phyloP scores from a whole-genome alignment of 2,329 filamentous ascomycete species.

The Aureobasidium vineae region DNA sequence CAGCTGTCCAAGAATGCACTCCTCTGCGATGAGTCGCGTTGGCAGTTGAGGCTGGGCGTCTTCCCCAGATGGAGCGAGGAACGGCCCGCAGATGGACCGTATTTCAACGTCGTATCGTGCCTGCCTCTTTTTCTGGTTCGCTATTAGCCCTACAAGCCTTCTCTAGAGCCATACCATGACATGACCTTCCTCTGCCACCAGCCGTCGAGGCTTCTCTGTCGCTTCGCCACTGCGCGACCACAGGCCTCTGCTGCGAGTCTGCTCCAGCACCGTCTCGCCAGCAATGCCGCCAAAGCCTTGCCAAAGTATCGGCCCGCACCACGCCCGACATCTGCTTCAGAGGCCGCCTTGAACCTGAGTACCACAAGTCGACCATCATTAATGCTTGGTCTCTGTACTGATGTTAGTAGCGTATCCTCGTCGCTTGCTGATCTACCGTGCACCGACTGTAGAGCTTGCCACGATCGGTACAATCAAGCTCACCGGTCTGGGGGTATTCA shows the following conservation, averaged over 20 bases:
- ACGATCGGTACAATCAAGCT: slow-evolving; percentile 70
- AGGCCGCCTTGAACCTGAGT: not conserved
- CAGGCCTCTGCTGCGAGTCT: not conserved
- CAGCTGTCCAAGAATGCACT: not conserved
- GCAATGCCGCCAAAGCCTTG: not conserved
- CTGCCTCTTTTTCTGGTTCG: not conserved
- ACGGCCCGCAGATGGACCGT: not conserved
- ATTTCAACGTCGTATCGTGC: not conserved
- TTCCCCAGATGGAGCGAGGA: not conserved
- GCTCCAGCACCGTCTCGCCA: not conserved
- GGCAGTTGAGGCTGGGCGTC: slow-evolving; percentile 2
- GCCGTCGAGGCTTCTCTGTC: slow-evolving; percentile 3
- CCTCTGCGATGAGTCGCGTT: not conserved
- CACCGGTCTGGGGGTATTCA: slow-evolving; percentile 66
- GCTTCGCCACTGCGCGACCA: not conserved
- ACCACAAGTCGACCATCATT: not conserved
- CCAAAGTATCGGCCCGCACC: not conserved
- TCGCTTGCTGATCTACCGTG: slow-evolving; percentile 70
- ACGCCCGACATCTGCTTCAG: not conserved
- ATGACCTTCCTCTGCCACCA: slow-evolving; percentile 16
- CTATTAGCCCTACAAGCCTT: not conserved
- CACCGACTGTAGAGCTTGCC: slow-evolving; percentile 64
- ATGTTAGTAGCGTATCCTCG: slow-evolving; percentile 47
- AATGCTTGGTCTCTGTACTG: not conserved
- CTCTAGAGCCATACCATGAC: not conserved